phyloP scores from a whole-genome alignment of 2,329 filamentous ascomycete genomes.

The Sphaerostilbella broomeana region DNA sequence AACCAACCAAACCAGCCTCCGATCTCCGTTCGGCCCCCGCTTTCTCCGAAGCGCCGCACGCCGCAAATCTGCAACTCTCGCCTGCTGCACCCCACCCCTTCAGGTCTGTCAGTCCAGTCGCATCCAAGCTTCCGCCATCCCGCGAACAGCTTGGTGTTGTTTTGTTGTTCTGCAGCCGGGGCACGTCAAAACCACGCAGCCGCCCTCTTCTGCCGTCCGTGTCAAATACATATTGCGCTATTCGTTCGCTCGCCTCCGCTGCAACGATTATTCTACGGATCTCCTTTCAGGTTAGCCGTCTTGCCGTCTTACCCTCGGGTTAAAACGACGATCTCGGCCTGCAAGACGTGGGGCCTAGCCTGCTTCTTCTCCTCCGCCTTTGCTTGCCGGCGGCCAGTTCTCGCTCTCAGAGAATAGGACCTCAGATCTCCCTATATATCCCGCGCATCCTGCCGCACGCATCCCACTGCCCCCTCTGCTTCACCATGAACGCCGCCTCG shows the following conservation, averaged over 20 bases:
- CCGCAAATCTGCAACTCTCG: not conserved
- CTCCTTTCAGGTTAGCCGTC: too few species aligned
- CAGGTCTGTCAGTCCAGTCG: too few species aligned
- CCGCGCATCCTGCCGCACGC: not conserved
- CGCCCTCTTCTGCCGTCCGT: not conserved
- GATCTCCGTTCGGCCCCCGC: slow-evolving; percentile 12
- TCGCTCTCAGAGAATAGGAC: not conserved
- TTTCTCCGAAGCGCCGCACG: slow-evolving; percentile 12
- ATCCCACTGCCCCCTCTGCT: not conserved
- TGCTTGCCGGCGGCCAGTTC: not conserved
- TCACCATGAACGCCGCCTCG: slow-evolving; percentile 20
- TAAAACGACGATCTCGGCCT: too few species aligned
- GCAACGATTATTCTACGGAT: too few species aligned
- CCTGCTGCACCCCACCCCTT: slow-evolving; percentile 12
- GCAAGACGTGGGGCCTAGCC: too few species aligned
- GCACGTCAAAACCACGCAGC: too few species aligned
- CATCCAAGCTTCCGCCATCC: too few species aligned
- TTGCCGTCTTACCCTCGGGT: too few species aligned
- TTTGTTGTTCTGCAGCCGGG: too few species aligned
- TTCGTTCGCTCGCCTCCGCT: too few species aligned
- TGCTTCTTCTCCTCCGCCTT: not conserved
- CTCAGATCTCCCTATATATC: not conserved
- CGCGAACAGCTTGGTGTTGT: too few species aligned
- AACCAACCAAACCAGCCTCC: not conserved
- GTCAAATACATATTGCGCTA: too few species aligned